These are phyloP conservation scores for Sphagnurus paluster DNA, from an alignment of 1,284 basidiomycete species.

Conservation along the genomic window DNA sequence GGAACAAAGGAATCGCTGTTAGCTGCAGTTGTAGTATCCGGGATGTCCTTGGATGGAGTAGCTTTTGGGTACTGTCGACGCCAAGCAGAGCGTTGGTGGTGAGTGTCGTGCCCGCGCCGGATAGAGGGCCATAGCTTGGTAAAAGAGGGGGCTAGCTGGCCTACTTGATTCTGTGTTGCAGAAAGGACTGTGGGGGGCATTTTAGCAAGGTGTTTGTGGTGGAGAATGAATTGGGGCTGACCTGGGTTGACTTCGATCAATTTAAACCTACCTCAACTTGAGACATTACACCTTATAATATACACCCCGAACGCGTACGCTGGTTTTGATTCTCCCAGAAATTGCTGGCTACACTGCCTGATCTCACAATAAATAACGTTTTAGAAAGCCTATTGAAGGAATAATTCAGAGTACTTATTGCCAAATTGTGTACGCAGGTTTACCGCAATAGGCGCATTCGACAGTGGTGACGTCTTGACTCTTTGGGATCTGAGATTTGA, in stretches of 20 bases:
- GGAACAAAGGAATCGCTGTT: conserved; percentile 6
- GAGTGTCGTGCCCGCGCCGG: conserved; percentile 1
- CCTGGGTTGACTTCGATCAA: neutral
- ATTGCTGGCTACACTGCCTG: too few relatives aligned
- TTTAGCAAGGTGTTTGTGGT: neutral
- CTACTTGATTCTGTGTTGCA: neutral
- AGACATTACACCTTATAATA: too few relatives aligned
- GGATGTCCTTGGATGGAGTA: neutral
- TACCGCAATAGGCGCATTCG: too few relatives aligned
- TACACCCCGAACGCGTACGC: too few relatives aligned
- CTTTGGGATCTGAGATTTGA: too few relatives aligned
- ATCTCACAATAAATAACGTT: too few relatives aligned
- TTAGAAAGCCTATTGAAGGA: too few relatives aligned
- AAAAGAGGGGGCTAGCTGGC: too few relatives aligned
- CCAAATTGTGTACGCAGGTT: too few relatives aligned
- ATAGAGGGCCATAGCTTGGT: neutral
- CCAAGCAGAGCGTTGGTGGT: conserved; percentile 1
- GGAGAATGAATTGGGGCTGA: neutral
- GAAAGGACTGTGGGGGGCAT: conserved; percentile 4
- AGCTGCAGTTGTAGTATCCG: neutral
- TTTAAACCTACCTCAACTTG: neutral
- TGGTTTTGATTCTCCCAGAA: too few relatives aligned
- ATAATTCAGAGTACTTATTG: too few relatives aligned
- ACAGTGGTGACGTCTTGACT: too few relatives aligned
- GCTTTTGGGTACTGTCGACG: conserved; percentile 10